Evolutionary conservation across 129 eudicot species (phyloP).

Genomic region (Flaveria robusta): DNA sequence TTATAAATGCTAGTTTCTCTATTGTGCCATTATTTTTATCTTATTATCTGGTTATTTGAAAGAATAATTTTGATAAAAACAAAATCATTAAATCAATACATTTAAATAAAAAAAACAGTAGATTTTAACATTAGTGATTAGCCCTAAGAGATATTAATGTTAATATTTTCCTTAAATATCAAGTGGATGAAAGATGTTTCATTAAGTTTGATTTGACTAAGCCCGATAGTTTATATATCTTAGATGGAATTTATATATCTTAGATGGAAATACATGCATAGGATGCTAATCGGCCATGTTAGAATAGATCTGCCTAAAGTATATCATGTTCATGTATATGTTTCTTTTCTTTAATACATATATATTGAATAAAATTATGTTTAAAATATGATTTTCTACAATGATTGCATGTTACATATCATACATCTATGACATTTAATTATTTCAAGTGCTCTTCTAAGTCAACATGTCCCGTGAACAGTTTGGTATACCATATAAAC

Average conservation of each 20-base stretch:
- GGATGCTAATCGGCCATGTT: neutral
- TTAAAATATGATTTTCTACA: neutral
- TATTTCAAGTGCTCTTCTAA: neutral
- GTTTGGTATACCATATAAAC: slow-evolving; percentile 8
- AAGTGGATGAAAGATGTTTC: no score
- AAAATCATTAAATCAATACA: no score
- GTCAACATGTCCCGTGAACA: slow-evolving; percentile 5
- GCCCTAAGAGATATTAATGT: no score
- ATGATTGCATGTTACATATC: slow-evolving; percentile 1
- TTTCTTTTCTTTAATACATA: neutral
- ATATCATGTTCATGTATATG: neutral
- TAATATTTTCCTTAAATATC: no score
- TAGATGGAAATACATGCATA: neutral
- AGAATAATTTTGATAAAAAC: no score
- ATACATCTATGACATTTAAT: neutral
- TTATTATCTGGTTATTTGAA: no score
- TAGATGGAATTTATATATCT: no score
- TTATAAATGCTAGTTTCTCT: no score
- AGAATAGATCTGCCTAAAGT: neutral
- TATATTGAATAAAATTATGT: neutral
- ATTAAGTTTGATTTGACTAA: neutral
- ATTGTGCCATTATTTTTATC: no score
- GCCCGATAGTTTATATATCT: neutral
- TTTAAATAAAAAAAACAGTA: no score
- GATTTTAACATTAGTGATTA: no score